phyloP scores from a whole-genome alignment of 192 early-diverging fungal genomes.

The Coemansia erecta region DNA sequence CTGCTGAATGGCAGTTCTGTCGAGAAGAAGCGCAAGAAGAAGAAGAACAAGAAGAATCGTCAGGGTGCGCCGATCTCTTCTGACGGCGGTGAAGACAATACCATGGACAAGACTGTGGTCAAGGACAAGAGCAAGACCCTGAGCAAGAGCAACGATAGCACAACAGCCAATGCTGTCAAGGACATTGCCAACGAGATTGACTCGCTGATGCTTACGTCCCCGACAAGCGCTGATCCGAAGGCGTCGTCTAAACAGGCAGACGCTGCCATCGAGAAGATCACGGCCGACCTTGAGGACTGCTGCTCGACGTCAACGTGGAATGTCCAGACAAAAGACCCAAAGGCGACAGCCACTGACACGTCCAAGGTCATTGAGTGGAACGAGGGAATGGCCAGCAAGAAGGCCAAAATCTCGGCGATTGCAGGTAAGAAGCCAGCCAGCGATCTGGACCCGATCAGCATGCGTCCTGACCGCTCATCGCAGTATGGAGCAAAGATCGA shows the following conservation, averaged over 20 bases:
- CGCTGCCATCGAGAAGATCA: constrained; percentile 5
- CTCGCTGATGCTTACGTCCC: not conserved
- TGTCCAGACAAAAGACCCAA: constrained; percentile 18
- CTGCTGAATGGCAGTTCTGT: constrained; percentile 10
- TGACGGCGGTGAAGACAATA: not conserved
- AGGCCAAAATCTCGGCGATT: constrained; percentile 51
- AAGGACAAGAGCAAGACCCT: not conserved
- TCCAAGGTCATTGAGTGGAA: constrained; percentile 37
- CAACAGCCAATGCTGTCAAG: not conserved
- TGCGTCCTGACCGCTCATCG: constrained; percentile 43
- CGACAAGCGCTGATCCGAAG: not conserved
- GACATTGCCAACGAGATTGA: constrained; percentile 1
- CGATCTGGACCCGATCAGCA: constrained; percentile 42
- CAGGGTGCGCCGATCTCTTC: not conserved
- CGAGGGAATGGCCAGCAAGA: constrained; percentile 51
- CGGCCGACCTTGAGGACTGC: constrained; percentile 3
- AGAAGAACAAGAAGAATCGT: constrained; percentile 24
- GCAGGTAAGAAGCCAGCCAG: constrained; percentile 47
- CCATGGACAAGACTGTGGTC: too few relatives aligned
- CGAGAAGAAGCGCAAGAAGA: constrained; percentile 49
- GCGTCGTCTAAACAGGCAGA: not conserved
- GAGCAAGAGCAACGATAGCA: not conserved
- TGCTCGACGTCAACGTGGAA: constrained; percentile 25
- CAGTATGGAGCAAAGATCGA: constrained; percentile 57
- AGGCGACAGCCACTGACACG: not conserved